Evolutionary conservation across 768 basidiomycete genomes (phyloP), one percentile per base, ranked within the genome.

Genomic region (Leccinum arenicola): DNA sequence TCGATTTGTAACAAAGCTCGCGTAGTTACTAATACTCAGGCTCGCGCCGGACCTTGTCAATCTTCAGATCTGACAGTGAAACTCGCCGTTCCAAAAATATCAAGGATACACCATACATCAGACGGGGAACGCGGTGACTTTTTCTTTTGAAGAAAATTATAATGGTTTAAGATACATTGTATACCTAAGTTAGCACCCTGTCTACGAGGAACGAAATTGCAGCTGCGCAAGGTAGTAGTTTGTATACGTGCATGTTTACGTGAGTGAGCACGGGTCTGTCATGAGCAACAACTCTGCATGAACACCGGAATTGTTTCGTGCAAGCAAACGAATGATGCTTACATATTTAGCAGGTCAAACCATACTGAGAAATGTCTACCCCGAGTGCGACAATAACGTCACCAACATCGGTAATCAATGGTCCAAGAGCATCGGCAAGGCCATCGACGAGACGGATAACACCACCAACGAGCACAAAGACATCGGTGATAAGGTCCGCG

Each of bases 301-400:
- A 50, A n/a, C 11, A 12, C n/a, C 6, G 2, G 14, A 6, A 23
- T 23, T 49, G 33, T 6, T 36, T 14, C 27, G 23, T 25, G 6
- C 10, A 15, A 17, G 49, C 19, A 11, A 31, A 10, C 6, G 15
- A n/a, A 27, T 12, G 19, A 29, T 17, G 29, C 33, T 3, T 57
- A 56, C 25, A 59, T 58, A 57, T 61, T 61, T 49, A 70, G 29
- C 56, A 74, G 50, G 48, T 61, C 64, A 40, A 40, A 40, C 40
- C 17, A 40, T 40, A 40, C 17, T 55, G 75, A 61, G 58, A 74
- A 25, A 57, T 50, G 23, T 50, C 52, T 40, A 70, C 55, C 49
- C 62, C 58, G 51, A 77, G 69, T 17, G 48, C 52, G 40, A 61
- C 12, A 52, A 75, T 57, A 55, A 73, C 54, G 21, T 56, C 23